Percentiles rank a stretch among this genome's conserved stretches.
These are phyloP conservation scores for Silene coronaria DNA, from an alignment of 179 eudicot species.

Conservation along the genomic window DNA sequence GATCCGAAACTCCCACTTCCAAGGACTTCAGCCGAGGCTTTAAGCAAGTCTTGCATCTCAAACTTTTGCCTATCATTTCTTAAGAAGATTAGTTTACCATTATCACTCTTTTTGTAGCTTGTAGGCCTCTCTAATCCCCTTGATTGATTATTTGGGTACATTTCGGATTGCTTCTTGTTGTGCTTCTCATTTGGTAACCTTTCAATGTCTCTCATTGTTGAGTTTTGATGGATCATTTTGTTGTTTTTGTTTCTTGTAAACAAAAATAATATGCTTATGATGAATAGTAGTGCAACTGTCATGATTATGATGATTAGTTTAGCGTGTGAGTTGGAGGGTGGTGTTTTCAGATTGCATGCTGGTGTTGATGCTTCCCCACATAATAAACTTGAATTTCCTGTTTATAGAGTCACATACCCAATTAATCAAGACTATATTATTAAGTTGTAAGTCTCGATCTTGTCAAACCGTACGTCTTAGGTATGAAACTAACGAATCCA, in stretches of 20 bases:
- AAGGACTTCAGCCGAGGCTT: slow-evolving; percentile 74
- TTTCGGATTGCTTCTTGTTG: slow-evolving; percentile 2
- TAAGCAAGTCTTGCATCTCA: slow-evolving; percentile 67
- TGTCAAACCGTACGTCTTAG: too few relatives aligned
- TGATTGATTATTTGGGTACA: slow-evolving; percentile 9
- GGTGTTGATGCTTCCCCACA: slow-evolving; percentile 49
- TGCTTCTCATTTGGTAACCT: slow-evolving; percentile 19
- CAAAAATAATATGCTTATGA: slow-evolving; percentile 26
- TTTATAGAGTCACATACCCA: background rate
- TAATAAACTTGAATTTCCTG: slow-evolving; percentile 58
- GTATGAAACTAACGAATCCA: too few relatives aligned
- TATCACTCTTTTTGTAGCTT: slow-evolving; percentile 39
- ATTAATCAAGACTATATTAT: too few relatives aligned
- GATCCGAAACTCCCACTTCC: slow-evolving; percentile 94
- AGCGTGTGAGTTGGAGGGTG: background rate
- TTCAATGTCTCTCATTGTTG: slow-evolving; percentile 21
- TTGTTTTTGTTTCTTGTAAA: slow-evolving; percentile 1
- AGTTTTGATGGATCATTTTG: slow-evolving; percentile 6
- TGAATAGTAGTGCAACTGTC: slow-evolving; percentile 25
- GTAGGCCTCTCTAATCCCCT: slow-evolving; percentile 33
- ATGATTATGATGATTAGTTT: slow-evolving; percentile 33
- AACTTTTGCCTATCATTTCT: slow-evolving; percentile 55
- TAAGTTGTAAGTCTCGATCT: too few relatives aligned
- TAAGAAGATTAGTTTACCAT: slow-evolving; percentile 55
- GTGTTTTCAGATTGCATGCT: slow-evolving; percentile 28